phyloP scores from a whole-genome alignment of 2,329 filamentous ascomycete species.

The Alternaria arbusti region DNA sequence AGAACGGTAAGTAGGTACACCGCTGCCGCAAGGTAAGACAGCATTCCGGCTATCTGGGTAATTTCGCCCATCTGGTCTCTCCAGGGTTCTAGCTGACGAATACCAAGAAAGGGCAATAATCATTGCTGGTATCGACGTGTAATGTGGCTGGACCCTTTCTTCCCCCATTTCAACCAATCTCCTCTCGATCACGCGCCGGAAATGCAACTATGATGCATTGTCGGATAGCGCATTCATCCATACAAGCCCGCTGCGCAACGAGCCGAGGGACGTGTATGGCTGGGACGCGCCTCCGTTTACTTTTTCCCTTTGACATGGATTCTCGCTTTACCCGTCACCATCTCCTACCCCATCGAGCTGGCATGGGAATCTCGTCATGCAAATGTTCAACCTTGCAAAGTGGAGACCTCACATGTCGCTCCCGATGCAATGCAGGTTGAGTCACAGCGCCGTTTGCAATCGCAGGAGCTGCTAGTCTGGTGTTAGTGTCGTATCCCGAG shows the following conservation, averaged over 20 bases:
- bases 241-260: not conserved
- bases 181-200: not conserved
- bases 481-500: not conserved
- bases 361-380: not conserved
- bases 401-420: not conserved
- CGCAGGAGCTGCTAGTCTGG: not conserved
- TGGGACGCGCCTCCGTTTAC: not conserved
- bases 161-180: not conserved
- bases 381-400: not conserved
- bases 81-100: not conserved
- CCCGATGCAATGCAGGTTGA: not conserved
- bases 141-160: constrained; percentile 8
- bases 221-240: not conserved
- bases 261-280: constrained; percentile 1
- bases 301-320: not conserved
- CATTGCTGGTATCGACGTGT: constrained; percentile 1
- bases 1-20: not conserved
- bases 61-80: not conserved
- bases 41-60: not conserved
- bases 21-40: not conserved
- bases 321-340: not conserved
- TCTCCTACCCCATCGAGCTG: not conserved
- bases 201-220: not conserved
- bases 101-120: not conserved
- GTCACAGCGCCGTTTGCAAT: not conserved